Conservation (phyloP, 2,329 filamentous ascomycete species). For the Graphium sp. region DNA sequence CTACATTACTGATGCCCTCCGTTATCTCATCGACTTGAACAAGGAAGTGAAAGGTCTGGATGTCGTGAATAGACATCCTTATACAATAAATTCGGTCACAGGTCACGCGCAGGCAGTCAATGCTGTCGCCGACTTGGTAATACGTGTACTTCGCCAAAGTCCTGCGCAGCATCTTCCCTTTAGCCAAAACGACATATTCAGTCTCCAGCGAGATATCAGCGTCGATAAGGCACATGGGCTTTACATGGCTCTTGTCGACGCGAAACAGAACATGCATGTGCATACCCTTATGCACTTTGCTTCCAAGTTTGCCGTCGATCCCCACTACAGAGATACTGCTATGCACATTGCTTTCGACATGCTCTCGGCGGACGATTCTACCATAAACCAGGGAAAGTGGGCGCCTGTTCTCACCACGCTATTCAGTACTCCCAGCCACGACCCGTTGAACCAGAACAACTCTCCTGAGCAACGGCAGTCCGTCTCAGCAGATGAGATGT, state of each 20-base stretch:
- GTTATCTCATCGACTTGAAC: background rate
- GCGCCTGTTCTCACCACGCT: conserved; percentile 36
- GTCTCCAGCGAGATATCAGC: conserved; percentile 8
- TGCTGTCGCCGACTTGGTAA: conserved; percentile 11
- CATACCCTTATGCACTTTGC: conserved; percentile 32
- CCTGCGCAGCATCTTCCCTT: conserved; percentile 13
- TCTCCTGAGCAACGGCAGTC: too few relatives aligned
- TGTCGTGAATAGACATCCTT: background rate
- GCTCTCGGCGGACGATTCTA: conserved; percentile 15
- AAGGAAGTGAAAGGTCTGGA: background rate
- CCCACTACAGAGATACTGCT: conserved; percentile 5
- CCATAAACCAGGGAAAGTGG: conserved; percentile 23
- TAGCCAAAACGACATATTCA: conserved; percentile 12
- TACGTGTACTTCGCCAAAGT: conserved; percentile 3
- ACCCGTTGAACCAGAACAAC: too few relatives aligned
- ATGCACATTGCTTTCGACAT: conserved; percentile 12
- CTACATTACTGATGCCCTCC: conserved; percentile 4
- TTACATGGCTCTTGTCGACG: conserved; percentile 15
- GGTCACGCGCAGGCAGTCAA: conserved; percentile 5
- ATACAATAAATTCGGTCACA: too few relatives aligned
- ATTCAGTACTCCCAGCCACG: too few relatives aligned
- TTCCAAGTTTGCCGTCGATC: conserved; percentile 20
- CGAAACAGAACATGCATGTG: conserved; percentile 15
- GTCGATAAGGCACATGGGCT: conserved; percentile 15
- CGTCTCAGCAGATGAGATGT: conserved; percentile 1